Evolutionary conservation across 768 basidiomycete species (phyloP), one percentile per base, ranked within the genome.

Genomic region (Strobilomyces echinocephalus): DNA sequence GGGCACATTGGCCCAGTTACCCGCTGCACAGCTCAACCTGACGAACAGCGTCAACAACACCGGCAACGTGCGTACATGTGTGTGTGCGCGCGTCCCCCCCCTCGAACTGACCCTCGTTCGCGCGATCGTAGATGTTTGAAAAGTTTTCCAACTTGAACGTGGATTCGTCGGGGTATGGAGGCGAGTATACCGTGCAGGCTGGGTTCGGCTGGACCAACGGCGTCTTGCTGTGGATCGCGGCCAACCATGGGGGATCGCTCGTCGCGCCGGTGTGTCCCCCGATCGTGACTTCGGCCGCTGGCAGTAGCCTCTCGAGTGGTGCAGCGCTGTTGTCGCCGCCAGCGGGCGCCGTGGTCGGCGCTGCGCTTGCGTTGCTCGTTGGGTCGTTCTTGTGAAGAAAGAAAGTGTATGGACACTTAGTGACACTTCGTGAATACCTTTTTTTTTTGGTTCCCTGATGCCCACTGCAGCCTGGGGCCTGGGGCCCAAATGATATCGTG

Each of bases 181-280:
- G 91, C 24, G 91, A 94, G 74, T 95, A 97, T 61, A 87, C 83
- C 3, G 92, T 94, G 4, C 89, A 92, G 71, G 83, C 80, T 14
- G 89, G 90, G 20, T 92, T 92, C 63, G 89, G 91, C 16, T 94
- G 91, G 91, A 91, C 89, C 39, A 92, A 93, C 61, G 90, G 90
- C 18, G 88, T 85, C 9, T 64, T 82, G 49, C 77, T 92, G 36
- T 91, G 87, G 85, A 73, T 87, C 20, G 83, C 88, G 18, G 80
- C 79, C 57, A 78, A 74, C 42, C 90, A 85, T 61, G 89, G 88
- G 0, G 46, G 73, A 2, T 66, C 79, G 12, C 75, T 93, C 41
- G 78, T 74, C 44, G 69, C 76, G 1, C 91, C 89, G 0, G 53
- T 73, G 31, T 93, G 91, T 61, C 91, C 91, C 5, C 45, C 72